Conservation (phyloP, 805 yeast genomes). For the Kodamaea kaohsiungensis region DNA sequence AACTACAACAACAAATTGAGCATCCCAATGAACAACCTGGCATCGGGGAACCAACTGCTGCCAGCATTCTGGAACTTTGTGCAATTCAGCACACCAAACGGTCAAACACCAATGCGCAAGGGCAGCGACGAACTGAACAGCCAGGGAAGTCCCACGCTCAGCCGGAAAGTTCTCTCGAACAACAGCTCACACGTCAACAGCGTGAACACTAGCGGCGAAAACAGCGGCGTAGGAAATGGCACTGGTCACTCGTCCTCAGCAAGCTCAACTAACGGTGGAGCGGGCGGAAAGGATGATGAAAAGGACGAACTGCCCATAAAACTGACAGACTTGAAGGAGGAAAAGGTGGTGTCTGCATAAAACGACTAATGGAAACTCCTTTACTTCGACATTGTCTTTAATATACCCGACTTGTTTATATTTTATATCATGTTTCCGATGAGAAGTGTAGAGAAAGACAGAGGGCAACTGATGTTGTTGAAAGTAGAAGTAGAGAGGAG, state of each 20-base stretch:
- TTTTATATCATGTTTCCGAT: not conserved
- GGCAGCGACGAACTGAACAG: slow-evolving; percentile 39
- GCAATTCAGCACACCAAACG: slow-evolving; percentile 60
- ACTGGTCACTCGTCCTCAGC: slow-evolving; percentile 1
- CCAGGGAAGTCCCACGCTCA: slow-evolving; percentile 42
- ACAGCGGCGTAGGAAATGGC: not conserved
- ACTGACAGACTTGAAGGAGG: slow-evolving; percentile 9
- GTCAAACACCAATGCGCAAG: slow-evolving; percentile 43
- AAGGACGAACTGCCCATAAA: slow-evolving; percentile 19
- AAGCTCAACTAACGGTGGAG: slow-evolving; percentile 1
- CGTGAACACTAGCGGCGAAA: slow-evolving; percentile 2
- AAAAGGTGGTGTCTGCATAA: slow-evolving; percentile 5
- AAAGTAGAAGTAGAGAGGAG: not conserved
- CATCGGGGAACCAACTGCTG: slow-evolving; percentile 54
- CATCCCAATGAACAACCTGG: slow-evolving; percentile 10
- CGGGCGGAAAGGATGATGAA: not conserved
- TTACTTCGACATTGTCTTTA: not conserved
- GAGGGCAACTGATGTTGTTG: too few relatives aligned
- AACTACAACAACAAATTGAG: slow-evolving; percentile 15
- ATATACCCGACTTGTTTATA: not conserved
- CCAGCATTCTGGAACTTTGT: slow-evolving; percentile 95
- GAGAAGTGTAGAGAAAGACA: not conserved
- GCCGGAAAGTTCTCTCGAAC: slow-evolving; percentile 22
- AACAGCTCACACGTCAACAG: not conserved
- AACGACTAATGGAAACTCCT: not conserved